Base-by-base conservation (phyloP, 345 rosid species). In the Eucalyptus caleyi region DNA sequence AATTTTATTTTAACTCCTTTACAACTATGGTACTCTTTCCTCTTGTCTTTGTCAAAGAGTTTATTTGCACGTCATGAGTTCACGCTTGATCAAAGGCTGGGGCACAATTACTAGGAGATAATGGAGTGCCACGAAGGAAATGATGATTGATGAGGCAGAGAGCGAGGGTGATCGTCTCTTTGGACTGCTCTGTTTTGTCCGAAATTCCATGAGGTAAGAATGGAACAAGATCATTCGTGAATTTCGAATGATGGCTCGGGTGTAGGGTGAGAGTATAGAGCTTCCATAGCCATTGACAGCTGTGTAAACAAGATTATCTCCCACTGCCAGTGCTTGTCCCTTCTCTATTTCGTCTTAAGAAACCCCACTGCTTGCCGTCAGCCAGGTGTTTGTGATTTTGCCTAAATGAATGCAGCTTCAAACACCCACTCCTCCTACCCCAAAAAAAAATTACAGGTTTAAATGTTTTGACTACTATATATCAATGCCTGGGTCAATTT, bases 361-460 rank as follows among this genome's bases (percentile, higher is more conserved):
- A 59, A 26, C 8, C 16, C 67, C n/a, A 60, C 16, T 26, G 2
- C 30, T 12, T 5, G 2, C 3, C 0, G 1, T 60, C 8, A 0
- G 4, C 67, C 15, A 26, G 16, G 32, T 11, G 32, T 54, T 54
- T 1, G 54, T 51, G 54, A 51, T 51, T 51, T 51, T 51, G 21
- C 21, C 54, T 51, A 51, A 51, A 6, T 16, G 54, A 51, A 51
- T 51, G 21, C 8, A 51, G 21, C 54, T 51, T 6, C 4, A 51
- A 16, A 18, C 8, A 6, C 54, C 54, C 4, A 15, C 53, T 16
- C 53, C 53, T 2, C 53, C 53, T 0, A 6, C 18, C 8, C 3
- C 0, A 16, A 50, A 16, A 44, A 50, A 50, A 16, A 50, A 16
- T 1, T 50, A 50, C 53, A 0, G 53, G 53, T 53, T 53, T 53